Base-by-base conservation (phyloP, 228 moss, liverwort and hornwort genomes). In the Sphagnum fallax region DNA sequence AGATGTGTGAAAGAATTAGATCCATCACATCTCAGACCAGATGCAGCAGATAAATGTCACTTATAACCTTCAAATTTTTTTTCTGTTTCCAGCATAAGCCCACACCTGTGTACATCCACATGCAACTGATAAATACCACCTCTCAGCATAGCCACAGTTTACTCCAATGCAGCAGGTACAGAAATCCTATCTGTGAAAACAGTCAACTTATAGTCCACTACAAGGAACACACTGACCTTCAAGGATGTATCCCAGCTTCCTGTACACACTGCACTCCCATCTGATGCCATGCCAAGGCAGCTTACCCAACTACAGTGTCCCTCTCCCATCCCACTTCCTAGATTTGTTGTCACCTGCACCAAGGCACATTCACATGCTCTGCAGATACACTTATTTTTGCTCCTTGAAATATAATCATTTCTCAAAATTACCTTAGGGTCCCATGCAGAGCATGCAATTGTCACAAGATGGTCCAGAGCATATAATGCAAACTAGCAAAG, bases 221-320 rank as follows among this genome's bases (percentile, higher is more conserved):
- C 63, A 32, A 61, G 62, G 67, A 73, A 4, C 4, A 18, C 10
- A 71, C 77, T 59, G 66, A 98, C 98, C 94, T 98, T 98, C 0
- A 98, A 84, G 75, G 85, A 88, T 63, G 88, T 81, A 74, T 98
- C 94, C 90, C 89, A 92, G 77, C 98, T 98, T 81, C 98, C 98
- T 47, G 98, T 94, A 84, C 98, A 98, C 57, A 94, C 92, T 16
- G 98, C 94, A 82, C 92, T 92, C 63, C 98, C 92, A 69, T 94
- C 98, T 71, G 82, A 82, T 8, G 90, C 79, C 61, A 98, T 61
- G 74, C 85, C 92, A 53, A 98, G 75, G 78, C 98, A 98, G 83
- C 98, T 98, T 50, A 98, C 87, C 13, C 94, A 82, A 66, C 86
- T 92, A 7, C 76, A 83, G 69, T 98, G 98, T 12, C 87, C 84